These are phyloP conservation scores for Macrophomina pseudophaseolina DNA, from an alignment of 2,329 filamentous ascomycete species.

Conservation along the genomic window DNA sequence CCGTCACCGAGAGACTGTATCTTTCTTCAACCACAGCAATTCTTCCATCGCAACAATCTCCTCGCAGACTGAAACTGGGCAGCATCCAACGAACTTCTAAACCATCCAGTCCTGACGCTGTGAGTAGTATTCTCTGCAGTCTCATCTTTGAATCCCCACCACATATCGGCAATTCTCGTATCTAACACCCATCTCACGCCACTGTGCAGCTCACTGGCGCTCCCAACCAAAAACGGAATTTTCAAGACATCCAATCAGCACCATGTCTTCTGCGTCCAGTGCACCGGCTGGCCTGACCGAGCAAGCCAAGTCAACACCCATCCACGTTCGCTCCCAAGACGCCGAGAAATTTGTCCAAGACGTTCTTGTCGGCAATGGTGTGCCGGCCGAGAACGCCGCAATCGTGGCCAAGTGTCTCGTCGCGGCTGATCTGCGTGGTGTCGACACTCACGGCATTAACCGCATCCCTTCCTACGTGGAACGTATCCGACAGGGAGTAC, in stretches of 20 bases:
- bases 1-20: background rate
- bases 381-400: constrained; percentile 62
- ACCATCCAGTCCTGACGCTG: background rate
- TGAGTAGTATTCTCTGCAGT: no score
- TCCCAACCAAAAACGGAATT: background rate
- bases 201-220: background rate
- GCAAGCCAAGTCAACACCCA: constrained; percentile 29
- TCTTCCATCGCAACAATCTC: background rate
- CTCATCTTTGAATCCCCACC: no score
- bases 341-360: constrained; percentile 55
- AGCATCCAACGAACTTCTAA: no score
- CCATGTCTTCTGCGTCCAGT: constrained; percentile 2
- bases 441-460: constrained; percentile 81
- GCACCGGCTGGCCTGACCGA: background rate
- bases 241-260: background rate
- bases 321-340: constrained; percentile 32
- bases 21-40: background rate
- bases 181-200: background rate
- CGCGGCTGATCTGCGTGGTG: constrained; percentile 75
- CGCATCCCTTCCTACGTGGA: constrained; percentile 79
- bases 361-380: constrained; percentile 66
- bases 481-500: constrained; percentile 71
- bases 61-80: background rate
- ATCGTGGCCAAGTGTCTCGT: constrained; percentile 72
- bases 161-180: background rate